A percentile compares a stretch with the other conserved stretches of the same genome.
These are phyloP conservation scores for Trichoderma endophyticum DNA, from an alignment of 2,329 filamentous ascomycete species.

Conservation along the genomic window DNA sequence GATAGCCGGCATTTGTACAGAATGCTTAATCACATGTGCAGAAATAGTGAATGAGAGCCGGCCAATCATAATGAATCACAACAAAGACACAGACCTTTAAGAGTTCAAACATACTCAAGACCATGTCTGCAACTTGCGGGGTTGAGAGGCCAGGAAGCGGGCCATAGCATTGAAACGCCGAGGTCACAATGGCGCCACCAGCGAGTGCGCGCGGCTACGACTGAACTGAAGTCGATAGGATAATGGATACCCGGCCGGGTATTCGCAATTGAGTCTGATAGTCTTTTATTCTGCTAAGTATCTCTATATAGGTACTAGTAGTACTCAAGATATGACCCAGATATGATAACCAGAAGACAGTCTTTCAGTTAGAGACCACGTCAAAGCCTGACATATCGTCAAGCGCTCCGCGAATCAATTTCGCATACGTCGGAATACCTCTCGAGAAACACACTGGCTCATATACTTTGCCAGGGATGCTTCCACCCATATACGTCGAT, in stretches of 20 bases:
- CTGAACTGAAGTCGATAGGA: too few species aligned
- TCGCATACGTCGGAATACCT: slow-evolving; percentile 37
- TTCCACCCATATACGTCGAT: slow-evolving; percentile 56
- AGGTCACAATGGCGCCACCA: too few species aligned
- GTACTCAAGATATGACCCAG: neutral
- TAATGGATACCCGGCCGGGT: too few species aligned
- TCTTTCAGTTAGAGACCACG: slow-evolving; percentile 20
- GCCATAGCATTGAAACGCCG: too few species aligned
- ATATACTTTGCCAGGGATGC: slow-evolving; percentile 49
- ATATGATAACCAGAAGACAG: neutral
- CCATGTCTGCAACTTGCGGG: too few species aligned
- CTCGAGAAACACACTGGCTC: slow-evolving; percentile 51
- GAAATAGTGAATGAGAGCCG: neutral
- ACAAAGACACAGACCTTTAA: neutral
- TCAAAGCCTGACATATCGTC: slow-evolving; percentile 37
- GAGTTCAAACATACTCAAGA: too few species aligned
- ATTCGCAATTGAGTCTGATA: too few species aligned
- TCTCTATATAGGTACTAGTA: neutral
- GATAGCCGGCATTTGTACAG: neutral
- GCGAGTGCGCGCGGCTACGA: too few species aligned
- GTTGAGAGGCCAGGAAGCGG: too few species aligned
- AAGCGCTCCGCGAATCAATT: slow-evolving; percentile 33
- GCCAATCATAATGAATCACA: neutral
- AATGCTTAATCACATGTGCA: neutral
- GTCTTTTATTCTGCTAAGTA: neutral